Conservation (phyloP, 192 early-diverging fungal genomes). For the Coemansia sp. region DNA sequence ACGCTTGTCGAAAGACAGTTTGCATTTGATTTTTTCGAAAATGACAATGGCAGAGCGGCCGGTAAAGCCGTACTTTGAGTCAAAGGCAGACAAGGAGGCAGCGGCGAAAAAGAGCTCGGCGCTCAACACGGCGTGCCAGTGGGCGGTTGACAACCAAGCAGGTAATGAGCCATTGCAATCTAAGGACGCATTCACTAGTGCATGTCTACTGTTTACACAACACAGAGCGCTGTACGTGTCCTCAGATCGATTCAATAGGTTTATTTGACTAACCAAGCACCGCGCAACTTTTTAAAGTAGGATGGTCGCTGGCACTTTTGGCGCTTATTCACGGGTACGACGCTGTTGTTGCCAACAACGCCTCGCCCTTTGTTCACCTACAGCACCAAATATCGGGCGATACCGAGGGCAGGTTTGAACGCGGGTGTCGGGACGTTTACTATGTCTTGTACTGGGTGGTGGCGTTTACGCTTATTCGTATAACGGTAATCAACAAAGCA, state of each 20-base stretch:
- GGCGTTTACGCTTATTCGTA: slow-evolving; percentile 69
- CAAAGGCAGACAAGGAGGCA: slow-evolving; percentile 14
- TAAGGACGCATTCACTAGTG: background rate
- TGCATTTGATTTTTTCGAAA: slow-evolving; percentile 4
- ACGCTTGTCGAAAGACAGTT: background rate
- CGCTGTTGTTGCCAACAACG: slow-evolving; percentile 14
- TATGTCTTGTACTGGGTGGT: slow-evolving; percentile 65
- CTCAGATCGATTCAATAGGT: background rate
- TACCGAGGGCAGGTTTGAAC: slow-evolving; percentile 40
- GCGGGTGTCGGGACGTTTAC: slow-evolving; percentile 38
- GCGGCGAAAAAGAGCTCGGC: background rate
- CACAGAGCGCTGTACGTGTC: background rate
- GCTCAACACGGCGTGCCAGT: slow-evolving; percentile 19
- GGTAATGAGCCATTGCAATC: slow-evolving; percentile 12
- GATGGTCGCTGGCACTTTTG: slow-evolving; percentile 29
- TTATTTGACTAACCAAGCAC: background rate
- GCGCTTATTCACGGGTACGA: slow-evolving; percentile 37
- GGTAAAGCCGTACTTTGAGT: slow-evolving; percentile 21
- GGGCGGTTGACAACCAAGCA: slow-evolving; percentile 44
- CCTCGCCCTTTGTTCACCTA: slow-evolving; percentile 37
- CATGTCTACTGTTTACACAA: background rate
- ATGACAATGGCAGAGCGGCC: slow-evolving; percentile 36
- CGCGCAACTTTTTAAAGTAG: slow-evolving; percentile 2
- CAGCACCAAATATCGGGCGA: slow-evolving; percentile 39
- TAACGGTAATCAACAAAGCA: slow-evolving; percentile 36